These are phyloP conservation scores for Phylloporus sp. DNA, from an alignment of 768 basidiomycete genomes.

Conservation along the genomic window DNA sequence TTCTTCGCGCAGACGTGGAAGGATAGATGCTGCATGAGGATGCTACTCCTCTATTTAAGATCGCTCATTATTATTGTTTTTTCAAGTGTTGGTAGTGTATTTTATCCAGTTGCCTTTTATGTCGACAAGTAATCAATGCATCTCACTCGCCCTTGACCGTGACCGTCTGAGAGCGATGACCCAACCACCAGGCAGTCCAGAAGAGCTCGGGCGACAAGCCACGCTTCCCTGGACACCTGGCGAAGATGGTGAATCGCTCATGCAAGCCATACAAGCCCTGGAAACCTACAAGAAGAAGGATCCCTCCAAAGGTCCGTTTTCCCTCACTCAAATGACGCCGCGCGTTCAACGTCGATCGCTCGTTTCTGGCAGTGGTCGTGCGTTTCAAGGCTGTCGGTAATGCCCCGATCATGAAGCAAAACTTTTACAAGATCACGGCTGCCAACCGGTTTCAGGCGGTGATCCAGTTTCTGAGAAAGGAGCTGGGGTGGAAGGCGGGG, in stretches of 20 bases:
- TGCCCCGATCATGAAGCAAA: slow-evolving; percentile 98
- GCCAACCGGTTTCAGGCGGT: slow-evolving; percentile 94
- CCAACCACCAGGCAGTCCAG: slow-evolving; percentile 31
- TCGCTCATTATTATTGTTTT: too few species aligned
- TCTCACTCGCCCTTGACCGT: background rate
- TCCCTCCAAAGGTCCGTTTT: slow-evolving; percentile 59
- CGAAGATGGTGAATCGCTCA: slow-evolving; percentile 29
- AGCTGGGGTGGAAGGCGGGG: slow-evolving; percentile 80
- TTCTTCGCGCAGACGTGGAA: slow-evolving; percentile 10
- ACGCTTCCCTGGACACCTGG: slow-evolving; percentile 32
- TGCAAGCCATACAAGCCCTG: slow-evolving; percentile 64
- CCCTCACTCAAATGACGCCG: too few species aligned
- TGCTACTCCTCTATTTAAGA: too few species aligned
- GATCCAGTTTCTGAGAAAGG: slow-evolving; percentile 86
- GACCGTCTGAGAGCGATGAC: slow-evolving; percentile 19
- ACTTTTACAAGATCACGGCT: slow-evolving; percentile 96
- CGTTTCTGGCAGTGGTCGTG: slow-evolving; percentile 74
- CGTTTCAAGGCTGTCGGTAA: slow-evolving; percentile 98
- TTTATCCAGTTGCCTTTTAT: background rate
- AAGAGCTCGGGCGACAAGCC: slow-evolving; percentile 31
- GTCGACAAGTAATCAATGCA: too few species aligned
- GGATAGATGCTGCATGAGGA: slow-evolving; percentile 1
- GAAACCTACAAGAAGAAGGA: slow-evolving; percentile 89
- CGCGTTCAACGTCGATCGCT: background rate
- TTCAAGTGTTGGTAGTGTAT: too few species aligned